Conservation (phyloP, 1,139 yeast species). For the Suhomyces wounanorum region DNA sequence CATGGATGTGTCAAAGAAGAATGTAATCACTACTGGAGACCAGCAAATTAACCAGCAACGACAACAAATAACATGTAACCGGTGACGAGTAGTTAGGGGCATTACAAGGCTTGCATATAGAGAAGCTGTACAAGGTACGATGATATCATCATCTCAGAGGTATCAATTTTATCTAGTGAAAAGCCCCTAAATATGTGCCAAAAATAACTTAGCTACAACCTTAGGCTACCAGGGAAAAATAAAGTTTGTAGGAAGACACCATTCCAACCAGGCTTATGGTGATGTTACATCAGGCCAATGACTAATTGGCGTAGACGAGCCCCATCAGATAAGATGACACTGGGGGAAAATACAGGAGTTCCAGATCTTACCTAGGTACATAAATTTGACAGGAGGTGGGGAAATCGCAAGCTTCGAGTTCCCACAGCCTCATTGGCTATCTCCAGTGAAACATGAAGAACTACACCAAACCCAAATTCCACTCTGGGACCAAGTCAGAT, state of each 20-base stretch:
- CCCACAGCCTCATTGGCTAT: not conserved
- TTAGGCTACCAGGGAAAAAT: not conserved
- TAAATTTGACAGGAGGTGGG: not conserved
- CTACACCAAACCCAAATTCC: not conserved
- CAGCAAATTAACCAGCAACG: too few species aligned
- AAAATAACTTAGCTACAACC: not conserved
- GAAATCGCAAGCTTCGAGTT: not conserved
- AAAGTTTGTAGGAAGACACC: not conserved
- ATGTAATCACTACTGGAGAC: too few species aligned
- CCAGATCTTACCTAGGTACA: not conserved
- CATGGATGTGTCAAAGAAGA: too few species aligned
- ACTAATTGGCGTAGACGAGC: not conserved
- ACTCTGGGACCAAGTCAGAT: not conserved
- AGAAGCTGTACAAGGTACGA: not conserved
- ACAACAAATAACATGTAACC: too few species aligned
- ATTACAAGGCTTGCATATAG: not conserved
- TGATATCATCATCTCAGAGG: not conserved
- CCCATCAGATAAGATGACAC: not conserved
- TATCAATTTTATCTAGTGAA: not conserved
- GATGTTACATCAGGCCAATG: not conserved
- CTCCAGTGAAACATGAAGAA: not conserved
- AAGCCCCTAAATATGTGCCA: not conserved
- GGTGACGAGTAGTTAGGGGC: too few species aligned
- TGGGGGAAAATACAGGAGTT: not conserved
- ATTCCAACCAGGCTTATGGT: not conserved